These are phyloP conservation scores for Neurospora sp. DNA, from an alignment of 495 filamentous ascomycete species.

Conservation along the genomic window DNA sequence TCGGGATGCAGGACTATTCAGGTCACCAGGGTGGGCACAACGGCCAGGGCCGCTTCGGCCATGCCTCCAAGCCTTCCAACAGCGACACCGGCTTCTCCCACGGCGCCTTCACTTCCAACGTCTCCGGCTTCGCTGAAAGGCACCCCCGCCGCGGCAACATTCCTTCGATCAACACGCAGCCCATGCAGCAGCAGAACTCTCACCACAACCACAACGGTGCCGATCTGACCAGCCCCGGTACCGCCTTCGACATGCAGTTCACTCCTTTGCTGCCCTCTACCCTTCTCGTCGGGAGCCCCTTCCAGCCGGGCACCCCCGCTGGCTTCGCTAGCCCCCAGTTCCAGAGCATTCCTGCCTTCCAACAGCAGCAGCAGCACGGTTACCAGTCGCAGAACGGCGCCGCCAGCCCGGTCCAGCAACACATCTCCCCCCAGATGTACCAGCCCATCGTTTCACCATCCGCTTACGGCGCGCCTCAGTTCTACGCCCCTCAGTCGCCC, in stretches of 20 bases:
- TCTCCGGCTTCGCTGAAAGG: slow-evolving; percentile 70
- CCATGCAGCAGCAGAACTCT: slow-evolving; percentile 37
- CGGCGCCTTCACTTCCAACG: slow-evolving; percentile 76
- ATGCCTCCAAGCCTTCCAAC: slow-evolving; percentile 62
- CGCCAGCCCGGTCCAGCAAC: slow-evolving; percentile 41
- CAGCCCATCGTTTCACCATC: slow-evolving; percentile 70
- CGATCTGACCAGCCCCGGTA: slow-evolving; percentile 74
- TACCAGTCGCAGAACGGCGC: slow-evolving; percentile 46
- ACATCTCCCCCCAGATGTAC: slow-evolving; percentile 62
- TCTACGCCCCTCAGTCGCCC: slow-evolving; percentile 78
- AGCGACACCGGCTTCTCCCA: slow-evolving; percentile 84
- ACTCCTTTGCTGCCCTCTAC: slow-evolving; percentile 91
- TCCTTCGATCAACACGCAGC: slow-evolving; percentile 81
- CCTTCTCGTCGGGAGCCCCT: slow-evolving; percentile 88
- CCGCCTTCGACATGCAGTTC: slow-evolving; percentile 95
- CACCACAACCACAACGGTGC: slow-evolving; percentile 21
- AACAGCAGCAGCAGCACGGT: slow-evolving; percentile 49
- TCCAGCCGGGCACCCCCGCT: slow-evolving; percentile 87
- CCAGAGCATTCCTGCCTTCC: slow-evolving; percentile 67
- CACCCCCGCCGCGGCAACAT: slow-evolving; percentile 77
- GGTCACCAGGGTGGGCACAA: slow-evolving; percentile 46
- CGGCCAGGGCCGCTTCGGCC: slow-evolving; percentile 50
- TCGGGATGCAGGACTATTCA: slow-evolving; percentile 82
- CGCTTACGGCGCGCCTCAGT: slow-evolving; percentile 59
- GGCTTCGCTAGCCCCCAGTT: slow-evolving; percentile 88